Evolutionary conservation across 805 yeast species (phyloP).

Genomic region (Zygoascus flipseniorum): DNA sequence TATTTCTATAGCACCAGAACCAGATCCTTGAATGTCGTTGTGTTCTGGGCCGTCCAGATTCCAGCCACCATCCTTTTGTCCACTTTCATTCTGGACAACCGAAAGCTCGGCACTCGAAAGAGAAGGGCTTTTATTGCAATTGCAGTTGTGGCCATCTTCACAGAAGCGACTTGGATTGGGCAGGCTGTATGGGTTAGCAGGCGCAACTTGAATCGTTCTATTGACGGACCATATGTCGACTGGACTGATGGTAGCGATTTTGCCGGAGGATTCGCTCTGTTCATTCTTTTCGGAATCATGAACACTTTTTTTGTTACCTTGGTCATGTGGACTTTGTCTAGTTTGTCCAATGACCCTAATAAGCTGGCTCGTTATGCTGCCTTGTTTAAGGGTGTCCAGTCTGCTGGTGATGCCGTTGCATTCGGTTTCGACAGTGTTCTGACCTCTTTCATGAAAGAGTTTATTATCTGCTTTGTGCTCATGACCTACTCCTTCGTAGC

Average conservation of each 20-base stretch:
- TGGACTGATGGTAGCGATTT: constrained; percentile 37
- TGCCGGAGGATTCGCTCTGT: constrained; percentile 52
- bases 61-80: constrained; percentile 1
- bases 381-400: constrained; percentile 52
- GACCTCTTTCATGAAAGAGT: not conserved
- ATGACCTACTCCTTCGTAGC: constrained; percentile 1
- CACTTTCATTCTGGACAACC: not conserved
- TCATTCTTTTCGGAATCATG: constrained; percentile 48
- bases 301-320: constrained; percentile 53
- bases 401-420: constrained; percentile 45
- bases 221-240: not conserved
- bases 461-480: not conserved
- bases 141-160: not conserved
- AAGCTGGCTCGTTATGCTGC: constrained; percentile 50
- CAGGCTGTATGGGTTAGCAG: not conserved
- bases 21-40: constrained; percentile 50
- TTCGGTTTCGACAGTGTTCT: not conserved
- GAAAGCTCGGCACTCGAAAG: not conserved
- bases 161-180: not conserved
- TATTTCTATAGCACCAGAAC: constrained; percentile 43
- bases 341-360: constrained; percentile 47
- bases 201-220: not conserved
- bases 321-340: constrained; percentile 48
- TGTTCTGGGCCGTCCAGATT: constrained; percentile 54
- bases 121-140: constrained; percentile 1